Evolutionary conservation across 2,329 filamentous ascomycete genomes (phyloP).

Genomic region (Aspergillus sp.): DNA sequence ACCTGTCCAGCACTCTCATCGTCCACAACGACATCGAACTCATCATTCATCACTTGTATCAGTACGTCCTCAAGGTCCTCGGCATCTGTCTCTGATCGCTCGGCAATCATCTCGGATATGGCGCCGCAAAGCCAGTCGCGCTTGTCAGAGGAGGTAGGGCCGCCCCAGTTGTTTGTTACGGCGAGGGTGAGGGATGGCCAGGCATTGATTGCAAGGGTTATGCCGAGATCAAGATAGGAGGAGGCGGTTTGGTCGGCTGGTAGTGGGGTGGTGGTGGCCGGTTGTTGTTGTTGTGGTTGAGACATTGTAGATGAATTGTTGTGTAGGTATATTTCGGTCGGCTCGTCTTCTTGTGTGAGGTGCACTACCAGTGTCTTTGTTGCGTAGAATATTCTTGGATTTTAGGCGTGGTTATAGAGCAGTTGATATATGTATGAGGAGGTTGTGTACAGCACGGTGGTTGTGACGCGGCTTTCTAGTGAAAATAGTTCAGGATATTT

Average conservation of each 20-base stretch:
- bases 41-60: conserved; percentile 88
- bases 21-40: conserved; percentile 90
- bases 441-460: too few relatives aligned
- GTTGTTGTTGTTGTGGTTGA: conserved; percentile 16
- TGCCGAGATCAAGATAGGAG: conserved; percentile 76
- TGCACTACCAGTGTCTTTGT: background rate
- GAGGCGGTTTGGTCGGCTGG: conserved; percentile 50
- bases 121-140: conserved; percentile 95
- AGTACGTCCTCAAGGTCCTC: conserved; percentile 82
- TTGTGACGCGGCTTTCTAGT: background rate
- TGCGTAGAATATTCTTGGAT: background rate
- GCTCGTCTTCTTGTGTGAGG: background rate
- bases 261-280: conserved; percentile 2
- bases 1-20: conserved; percentile 79
- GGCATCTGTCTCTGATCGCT: conserved; percentile 63
- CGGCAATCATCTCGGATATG: conserved; percentile 73
- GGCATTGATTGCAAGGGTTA: conserved; percentile 79
- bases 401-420: background rate
- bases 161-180: conserved; percentile 84
- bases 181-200: conserved; percentile 89
- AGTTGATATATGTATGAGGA: background rate
- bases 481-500: background rate
- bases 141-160: conserved; percentile 78
- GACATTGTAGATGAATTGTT: conserved; percentile 20
- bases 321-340: background rate